Base-by-base conservation (phyloP, 805 yeast species). In the Myxozyma nipponensis region DNA sequence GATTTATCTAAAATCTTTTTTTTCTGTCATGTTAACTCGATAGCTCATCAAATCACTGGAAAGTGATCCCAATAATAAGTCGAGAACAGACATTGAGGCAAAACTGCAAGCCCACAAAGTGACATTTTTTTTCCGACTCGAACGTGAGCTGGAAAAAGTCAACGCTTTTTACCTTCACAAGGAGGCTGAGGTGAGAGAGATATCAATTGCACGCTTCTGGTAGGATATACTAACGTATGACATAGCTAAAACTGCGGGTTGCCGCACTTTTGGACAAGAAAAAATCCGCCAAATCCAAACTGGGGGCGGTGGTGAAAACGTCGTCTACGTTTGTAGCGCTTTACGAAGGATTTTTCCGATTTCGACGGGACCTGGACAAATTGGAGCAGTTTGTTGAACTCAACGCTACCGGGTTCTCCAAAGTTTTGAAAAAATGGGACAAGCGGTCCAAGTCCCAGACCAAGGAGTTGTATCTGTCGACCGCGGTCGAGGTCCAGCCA, bases 351-450 rank as follows among this genome's bases (percentile, higher is more conserved):
- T 85, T 90, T 67, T 87, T 84, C 66, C 83, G 93, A 62, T 87
- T 87, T 61, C 84, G 95, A 46, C 85, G 89, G 59, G 98, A 93
- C 67, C 72, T 93, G 56, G 86, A 85, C 56, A 77, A 95, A 52
- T 73, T 93, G 24, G 96, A 54, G 65, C 97, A 91, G 67, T 93
- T 86, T 69, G 88, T 93, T 36, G 97, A 90, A 67, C 75, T 93
- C 51, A 93, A 93, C 66, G 96, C 90, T 63, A 87, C 95, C 0
- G 98, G 98, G 13, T 93, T 93, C 68, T 83, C 95, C 21, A 93
- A 93, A 69, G 97, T 88, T 25, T 77, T 93, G 62, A 93, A 93
- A 67, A 93, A 93, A 71, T 93, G 98, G 98, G 98, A 93, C 69
- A 93, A 93, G 69, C 75, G 97, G 55, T 88, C 96, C 21, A 89